Evolutionary conservation across 2,329 filamentous ascomycete genomes (phyloP).

Genomic region (Teratosphaeria zuluensis): DNA sequence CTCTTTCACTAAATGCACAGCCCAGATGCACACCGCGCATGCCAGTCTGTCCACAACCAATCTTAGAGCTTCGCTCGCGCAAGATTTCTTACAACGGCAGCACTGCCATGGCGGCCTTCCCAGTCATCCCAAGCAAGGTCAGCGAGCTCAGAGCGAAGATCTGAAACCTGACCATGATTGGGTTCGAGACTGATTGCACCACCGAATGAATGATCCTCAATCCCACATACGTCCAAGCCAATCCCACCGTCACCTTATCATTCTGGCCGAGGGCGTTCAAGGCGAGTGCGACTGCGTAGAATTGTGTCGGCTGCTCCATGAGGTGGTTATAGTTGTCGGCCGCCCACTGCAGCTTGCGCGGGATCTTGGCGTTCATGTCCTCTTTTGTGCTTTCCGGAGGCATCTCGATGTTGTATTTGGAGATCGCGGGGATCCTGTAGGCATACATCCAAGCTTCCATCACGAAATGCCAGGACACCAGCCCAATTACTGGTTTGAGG

Average conservation of each 20-base stretch:
- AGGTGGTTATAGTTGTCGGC: conserved; percentile 38
- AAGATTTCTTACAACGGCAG: neutral
- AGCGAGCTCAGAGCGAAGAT: conserved; percentile 25
- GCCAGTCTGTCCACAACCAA: no score
- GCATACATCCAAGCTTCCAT: conserved; percentile 35
- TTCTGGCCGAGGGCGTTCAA: conserved; percentile 25
- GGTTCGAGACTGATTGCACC: conserved; percentile 30
- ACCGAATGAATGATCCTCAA: conserved; percentile 32
- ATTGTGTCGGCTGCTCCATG: conserved; percentile 36
- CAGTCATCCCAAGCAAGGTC: conserved; percentile 26
- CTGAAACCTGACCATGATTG: conserved; percentile 27
- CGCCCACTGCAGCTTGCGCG: conserved; percentile 22
- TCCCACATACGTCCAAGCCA: conserved; percentile 37
- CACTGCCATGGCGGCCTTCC: conserved; percentile 2
- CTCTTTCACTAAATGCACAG: no score
- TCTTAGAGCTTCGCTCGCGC: no score
- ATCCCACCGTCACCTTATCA: conserved; percentile 20
- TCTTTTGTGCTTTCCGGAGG: conserved; percentile 6
- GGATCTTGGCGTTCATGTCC: conserved; percentile 13
- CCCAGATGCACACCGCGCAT: no score
- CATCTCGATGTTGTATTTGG: conserved; percentile 17
- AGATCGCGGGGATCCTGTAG: conserved; percentile 28
- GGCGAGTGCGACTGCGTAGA: conserved; percentile 32
- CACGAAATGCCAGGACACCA: conserved; percentile 32
- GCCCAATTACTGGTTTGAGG: conserved; percentile 19